A percentile compares a stretch with the other conserved stretches of the same genome.
Evolutionary conservation across 768 basidiomycete genomes (phyloP).

Genomic region (Calocera cornea): DNA sequence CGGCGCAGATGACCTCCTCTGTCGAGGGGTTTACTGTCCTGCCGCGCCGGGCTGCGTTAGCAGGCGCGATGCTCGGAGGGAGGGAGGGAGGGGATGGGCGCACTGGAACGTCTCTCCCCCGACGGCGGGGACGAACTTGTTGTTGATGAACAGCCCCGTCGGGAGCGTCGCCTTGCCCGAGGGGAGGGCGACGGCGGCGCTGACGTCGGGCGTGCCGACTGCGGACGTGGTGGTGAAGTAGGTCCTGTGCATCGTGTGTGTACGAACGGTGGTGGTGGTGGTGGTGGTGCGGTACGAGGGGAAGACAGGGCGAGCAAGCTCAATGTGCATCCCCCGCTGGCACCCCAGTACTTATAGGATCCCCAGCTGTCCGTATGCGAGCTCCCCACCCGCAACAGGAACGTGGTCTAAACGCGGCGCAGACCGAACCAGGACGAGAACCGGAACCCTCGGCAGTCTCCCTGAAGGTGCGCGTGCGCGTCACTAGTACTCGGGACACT

Average conservation of each 20-base stretch:
- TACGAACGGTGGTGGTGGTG: not conserved
- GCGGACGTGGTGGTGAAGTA: not conserved
- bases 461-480: no score
- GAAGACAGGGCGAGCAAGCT: not conserved
- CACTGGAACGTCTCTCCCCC: slow-evolving; percentile 43
- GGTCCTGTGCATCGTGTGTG: not conserved
- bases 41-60: not conserved
- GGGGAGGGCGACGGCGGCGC: not conserved
- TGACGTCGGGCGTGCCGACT: not conserved
- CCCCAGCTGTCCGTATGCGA: no score
- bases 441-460: not conserved
- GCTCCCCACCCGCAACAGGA: not conserved
- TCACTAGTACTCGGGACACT: not conserved
- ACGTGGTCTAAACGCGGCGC: slow-evolving; percentile 3
- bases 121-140: slow-evolving; percentile 53
- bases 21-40: slow-evolving; percentile 74
- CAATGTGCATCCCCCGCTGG: not conserved
- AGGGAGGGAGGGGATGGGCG: slow-evolving; percentile 22
- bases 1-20: slow-evolving; percentile 54
- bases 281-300: no score
- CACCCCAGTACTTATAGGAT: not conserved
- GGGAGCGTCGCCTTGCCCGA: slow-evolving; percentile 39
- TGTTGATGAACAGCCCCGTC: slow-evolving; percentile 84
- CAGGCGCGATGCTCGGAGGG: not conserved
- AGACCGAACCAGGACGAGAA: no score